These are phyloP conservation scores for Sherardia arvensis DNA, from an alignment of 257 asterid genomes.

Conservation along the genomic window DNA sequence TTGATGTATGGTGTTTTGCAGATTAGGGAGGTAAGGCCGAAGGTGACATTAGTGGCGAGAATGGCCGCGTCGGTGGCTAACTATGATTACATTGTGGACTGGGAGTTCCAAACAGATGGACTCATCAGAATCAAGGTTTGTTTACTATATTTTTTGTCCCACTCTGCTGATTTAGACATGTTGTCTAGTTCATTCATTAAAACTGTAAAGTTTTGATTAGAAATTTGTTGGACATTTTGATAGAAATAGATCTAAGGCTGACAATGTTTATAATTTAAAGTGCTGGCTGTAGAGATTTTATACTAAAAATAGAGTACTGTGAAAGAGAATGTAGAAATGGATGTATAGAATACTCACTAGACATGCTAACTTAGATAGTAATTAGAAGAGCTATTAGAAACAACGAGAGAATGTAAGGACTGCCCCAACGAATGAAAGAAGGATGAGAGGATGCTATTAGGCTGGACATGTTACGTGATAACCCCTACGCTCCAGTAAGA, in stretches of 20 bases:
- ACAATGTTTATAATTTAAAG: background rate
- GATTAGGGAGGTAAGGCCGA: constrained; percentile 90
- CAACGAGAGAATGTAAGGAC: too few relatives aligned
- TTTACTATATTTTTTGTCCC: background rate
- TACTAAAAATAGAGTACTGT: background rate
- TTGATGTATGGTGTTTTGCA: constrained; percentile 11
- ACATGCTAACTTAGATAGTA: too few relatives aligned
- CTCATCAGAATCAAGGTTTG: constrained; percentile 66
- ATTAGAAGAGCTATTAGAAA: too few relatives aligned
- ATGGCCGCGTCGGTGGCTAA: constrained; percentile 97
- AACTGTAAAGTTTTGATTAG: too few relatives aligned
- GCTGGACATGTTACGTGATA: too few relatives aligned
- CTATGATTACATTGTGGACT: constrained; percentile 86
- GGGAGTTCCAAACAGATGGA: constrained; percentile 97
- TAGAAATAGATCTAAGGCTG: background rate
- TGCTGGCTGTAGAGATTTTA: background rate
- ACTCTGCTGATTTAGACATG: background rate
- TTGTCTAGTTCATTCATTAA: background rate
- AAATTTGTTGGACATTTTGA: background rate
- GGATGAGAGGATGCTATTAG: too few relatives aligned
- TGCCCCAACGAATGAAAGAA: too few relatives aligned
- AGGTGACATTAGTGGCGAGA: constrained; percentile 86
- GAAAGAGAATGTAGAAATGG: too few relatives aligned
- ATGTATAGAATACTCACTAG: too few relatives aligned
- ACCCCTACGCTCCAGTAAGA: too few relatives aligned